A percentile compares a stretch with the other conserved stretches of the same genome.
Evolutionary conservation across 306 rosid species (phyloP).

Genomic region (Prunus salicina): DNA sequence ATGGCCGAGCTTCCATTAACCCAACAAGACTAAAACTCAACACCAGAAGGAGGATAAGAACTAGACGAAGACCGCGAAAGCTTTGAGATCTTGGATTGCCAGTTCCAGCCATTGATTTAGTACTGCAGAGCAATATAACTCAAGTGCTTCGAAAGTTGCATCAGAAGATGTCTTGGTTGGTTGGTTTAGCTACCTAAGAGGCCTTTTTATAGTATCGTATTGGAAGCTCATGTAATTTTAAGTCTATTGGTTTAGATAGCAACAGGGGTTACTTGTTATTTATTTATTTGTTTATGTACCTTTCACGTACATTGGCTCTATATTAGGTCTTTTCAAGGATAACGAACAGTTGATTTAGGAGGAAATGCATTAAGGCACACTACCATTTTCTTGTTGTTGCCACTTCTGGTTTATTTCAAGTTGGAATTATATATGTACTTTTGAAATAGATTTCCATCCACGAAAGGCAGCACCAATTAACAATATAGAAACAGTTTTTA

Average conservation of each 20-base stretch:
- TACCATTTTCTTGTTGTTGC: too few relatives aligned
- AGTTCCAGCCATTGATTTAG: constrained; percentile 17
- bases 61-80: constrained; percentile 6
- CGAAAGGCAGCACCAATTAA: too few relatives aligned
- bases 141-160: background rate
- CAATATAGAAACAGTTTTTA: too few relatives aligned
- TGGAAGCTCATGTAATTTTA: background rate
- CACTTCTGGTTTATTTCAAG: too few relatives aligned
- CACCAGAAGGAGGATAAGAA: constrained; percentile 7
- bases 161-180: background rate
- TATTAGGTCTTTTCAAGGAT: background rate
- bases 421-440: too few relatives aligned
- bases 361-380: background rate
- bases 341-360: constrained; percentile 1
- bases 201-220: background rate
- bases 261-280: background rate
- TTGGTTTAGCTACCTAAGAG: background rate
- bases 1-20: constrained; percentile 21
- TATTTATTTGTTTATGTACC: background rate
- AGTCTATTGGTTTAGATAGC: background rate
- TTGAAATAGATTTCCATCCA: too few relatives aligned
- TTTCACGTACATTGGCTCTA: background rate
- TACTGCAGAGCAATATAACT: too few relatives aligned
- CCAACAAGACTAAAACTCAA: constrained; percentile 15
- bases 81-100: constrained; percentile 4